Base-by-base conservation (phyloP, 352 stramenopile genomes). In the Phytophthora colocasiae region DNA sequence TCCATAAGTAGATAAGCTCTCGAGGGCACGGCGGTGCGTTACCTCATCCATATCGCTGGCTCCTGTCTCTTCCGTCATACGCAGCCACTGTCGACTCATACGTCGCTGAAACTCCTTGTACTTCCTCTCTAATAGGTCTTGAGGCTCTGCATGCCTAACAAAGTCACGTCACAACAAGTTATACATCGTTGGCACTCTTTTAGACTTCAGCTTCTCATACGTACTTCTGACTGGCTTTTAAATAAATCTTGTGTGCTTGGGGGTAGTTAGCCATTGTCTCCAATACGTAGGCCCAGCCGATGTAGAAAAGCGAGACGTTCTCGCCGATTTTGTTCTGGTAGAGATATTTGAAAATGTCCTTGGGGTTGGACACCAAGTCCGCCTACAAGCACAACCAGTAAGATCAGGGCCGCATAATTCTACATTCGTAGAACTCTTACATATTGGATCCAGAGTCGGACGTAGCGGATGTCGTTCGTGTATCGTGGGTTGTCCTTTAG, bases 281-380 rank as follows among this genome's bases (percentile, higher is more conserved):
- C 5, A 92, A 64, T 19, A 95, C 84, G 66, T 89, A 90, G 15
- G 88, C 86, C 88, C 88, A 96, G 44, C 84, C 88, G 9, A 95
- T 88, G 71, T 95, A 96, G 59, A 95, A 96, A 29, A 96, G 54
- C 1, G 88, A 85, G 3, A 95, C 74, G 10, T 78, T 73, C 62
- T 93, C 85, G 14, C 88, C 88, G 34, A 96, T 95, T 54, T 92
- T 93, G 75, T 93, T 93, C 55, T 89, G 79, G 67, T 95, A 93
- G 43, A 96, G 63, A 55, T 91, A 96, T 63, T 92, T 93, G 71
- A 96, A 96, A 61, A 96, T 93, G 40, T 96, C 88, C 58, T 93
- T 92, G 0, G 88, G 88, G 54, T 96, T 95, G 2, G 83, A 90
- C 34, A 94, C 85, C 56, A 93, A 66, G 54, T 96, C 88, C 41